phyloP scores from a whole-genome alignment of 805 yeast genomes.

The Kurtzmaniella fragi region DNA sequence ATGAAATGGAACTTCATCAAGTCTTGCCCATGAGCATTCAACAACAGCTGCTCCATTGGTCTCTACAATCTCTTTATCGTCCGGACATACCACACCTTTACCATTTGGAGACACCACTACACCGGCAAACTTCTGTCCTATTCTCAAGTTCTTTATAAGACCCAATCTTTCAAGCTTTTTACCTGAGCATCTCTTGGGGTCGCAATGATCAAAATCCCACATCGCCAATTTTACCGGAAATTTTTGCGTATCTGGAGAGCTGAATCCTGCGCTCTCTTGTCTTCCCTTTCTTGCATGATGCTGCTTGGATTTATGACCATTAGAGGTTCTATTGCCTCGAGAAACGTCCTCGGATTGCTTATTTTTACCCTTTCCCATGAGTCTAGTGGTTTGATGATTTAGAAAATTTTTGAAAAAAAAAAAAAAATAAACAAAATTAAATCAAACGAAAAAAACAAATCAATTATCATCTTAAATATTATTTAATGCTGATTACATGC shows the following conservation, averaged over 20 bases:
- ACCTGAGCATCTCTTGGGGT: constrained; percentile 95
- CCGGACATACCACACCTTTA: constrained; percentile 81
- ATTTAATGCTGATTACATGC: no score
- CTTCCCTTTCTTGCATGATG: constrained; percentile 40
- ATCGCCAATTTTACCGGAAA: constrained; percentile 88
- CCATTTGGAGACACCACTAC: constrained; percentile 93
- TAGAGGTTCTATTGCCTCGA: constrained; percentile 37
- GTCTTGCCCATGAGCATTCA: constrained; percentile 96
- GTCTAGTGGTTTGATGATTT: not conserved
- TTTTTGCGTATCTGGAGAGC: constrained; percentile 16
- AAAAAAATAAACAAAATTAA: not conserved
- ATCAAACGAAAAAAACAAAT: not conserved
- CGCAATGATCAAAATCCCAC: constrained; percentile 99
- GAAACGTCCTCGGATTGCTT: constrained; percentile 40
- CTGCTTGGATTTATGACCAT: constrained; percentile 53
- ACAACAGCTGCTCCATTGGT: constrained; percentile 92
- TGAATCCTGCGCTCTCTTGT: constrained; percentile 26
- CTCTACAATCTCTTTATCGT: constrained; percentile 74
- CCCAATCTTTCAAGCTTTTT: constrained; percentile 90
- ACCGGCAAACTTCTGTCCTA: constrained; percentile 94
- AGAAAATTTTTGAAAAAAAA: not conserved
- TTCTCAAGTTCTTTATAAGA: constrained; percentile 65
- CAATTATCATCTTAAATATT: not conserved
- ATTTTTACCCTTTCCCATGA: constrained; percentile 56
- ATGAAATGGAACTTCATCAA: constrained; percentile 93